Base-by-base conservation (phyloP, 129 eudicot genomes). In the Pittosporum tobira region DNA sequence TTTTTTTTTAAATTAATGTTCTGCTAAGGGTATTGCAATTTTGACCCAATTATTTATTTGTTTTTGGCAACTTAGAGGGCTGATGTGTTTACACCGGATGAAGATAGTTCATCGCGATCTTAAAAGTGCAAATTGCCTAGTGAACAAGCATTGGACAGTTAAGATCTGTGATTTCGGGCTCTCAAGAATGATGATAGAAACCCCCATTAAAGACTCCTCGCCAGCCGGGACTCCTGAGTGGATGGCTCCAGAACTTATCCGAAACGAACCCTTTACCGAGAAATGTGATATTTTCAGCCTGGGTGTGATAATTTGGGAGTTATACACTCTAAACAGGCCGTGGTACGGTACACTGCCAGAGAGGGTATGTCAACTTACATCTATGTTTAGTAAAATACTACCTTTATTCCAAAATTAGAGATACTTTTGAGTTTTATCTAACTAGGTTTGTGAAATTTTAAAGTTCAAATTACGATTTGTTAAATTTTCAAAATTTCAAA, bases 221-320 rank as follows among this genome's bases (percentile, higher is more conserved):
- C 84, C 99, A 34, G 99, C 99, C 38, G 99, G 99, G 37, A 93
- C 99, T 58, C 94, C 99, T 37, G 99, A 93, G 66, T 93, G 99
- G 99, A 93, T 93, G 99, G 99, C 99, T 70, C 99, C 99, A 6
- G 99, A 93, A 76, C 99, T 93, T 29, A 87, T 93, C 38, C 83
- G 99, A 38, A 87, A 84, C 6, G 96, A 93, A 63, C 88, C 96
- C 42, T 93, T 87, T 72, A 83, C 90, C 2, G 94, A 87, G 72
- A 93, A 93, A 57, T 93, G 99, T 65, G 99, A 93, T 55, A 93
- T 93, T 57, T 93, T 93, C 55, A 87, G 99, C 78, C 80, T 93
- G 26, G 99, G 99, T 15, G 96, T 93, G 26, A 93, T 93, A 48
- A 87, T 93, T 81, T 93, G 99, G 99, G 99, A 93, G 77, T 79